These are phyloP conservation scores for Fusarium poae DNA, from an alignment of 2,329 filamentous ascomycete genomes.

Conservation along the genomic window DNA sequence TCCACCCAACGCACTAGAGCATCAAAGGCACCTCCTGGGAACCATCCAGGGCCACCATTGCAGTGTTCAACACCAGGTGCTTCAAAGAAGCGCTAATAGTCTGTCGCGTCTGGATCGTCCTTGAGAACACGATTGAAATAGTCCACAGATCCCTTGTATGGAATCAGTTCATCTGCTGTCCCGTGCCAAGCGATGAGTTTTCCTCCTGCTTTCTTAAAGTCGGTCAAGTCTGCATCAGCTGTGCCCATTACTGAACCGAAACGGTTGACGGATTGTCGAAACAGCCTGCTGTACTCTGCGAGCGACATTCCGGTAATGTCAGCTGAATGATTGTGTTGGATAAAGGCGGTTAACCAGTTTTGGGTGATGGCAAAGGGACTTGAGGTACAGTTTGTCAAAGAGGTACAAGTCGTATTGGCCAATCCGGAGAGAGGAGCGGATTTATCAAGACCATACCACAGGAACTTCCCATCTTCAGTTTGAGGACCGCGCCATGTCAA, in stretches of 20 bases:
- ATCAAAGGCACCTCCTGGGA: slow-evolving; percentile 22
- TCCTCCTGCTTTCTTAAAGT: slow-evolving; percentile 32
- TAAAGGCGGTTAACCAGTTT: slow-evolving; percentile 20
- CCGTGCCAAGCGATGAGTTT: slow-evolving; percentile 42
- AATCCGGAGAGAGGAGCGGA: slow-evolving; percentile 5
- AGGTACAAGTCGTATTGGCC: slow-evolving; percentile 24
- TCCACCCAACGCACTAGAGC: slow-evolving; percentile 36
- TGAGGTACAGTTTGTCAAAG: neutral
- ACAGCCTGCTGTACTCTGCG: slow-evolving; percentile 9
- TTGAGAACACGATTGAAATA: slow-evolving; percentile 29
- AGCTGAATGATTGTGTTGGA: neutral
- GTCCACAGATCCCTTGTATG: slow-evolving; percentile 23
- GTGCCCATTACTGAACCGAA: slow-evolving; percentile 36
- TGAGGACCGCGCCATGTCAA: slow-evolving; percentile 25
- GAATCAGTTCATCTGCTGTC: slow-evolving; percentile 30
- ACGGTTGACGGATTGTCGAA: slow-evolving; percentile 29
- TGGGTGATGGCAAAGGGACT: slow-evolving; percentile 14
- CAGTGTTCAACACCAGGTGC: slow-evolving; percentile 37
- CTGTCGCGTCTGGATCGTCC: neutral
- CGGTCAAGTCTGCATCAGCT: slow-evolving; percentile 25
- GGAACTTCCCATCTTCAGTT: slow-evolving; percentile 20
- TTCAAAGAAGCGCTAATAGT: slow-evolving; percentile 36
- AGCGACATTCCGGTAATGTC: neutral
- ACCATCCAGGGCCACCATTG: slow-evolving; percentile 11
- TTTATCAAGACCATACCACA: slow-evolving; percentile 31